These are phyloP conservation scores for Daldinia concentrica DNA, from an alignment of 495 filamentous ascomycete species.

Conservation along the genomic window DNA sequence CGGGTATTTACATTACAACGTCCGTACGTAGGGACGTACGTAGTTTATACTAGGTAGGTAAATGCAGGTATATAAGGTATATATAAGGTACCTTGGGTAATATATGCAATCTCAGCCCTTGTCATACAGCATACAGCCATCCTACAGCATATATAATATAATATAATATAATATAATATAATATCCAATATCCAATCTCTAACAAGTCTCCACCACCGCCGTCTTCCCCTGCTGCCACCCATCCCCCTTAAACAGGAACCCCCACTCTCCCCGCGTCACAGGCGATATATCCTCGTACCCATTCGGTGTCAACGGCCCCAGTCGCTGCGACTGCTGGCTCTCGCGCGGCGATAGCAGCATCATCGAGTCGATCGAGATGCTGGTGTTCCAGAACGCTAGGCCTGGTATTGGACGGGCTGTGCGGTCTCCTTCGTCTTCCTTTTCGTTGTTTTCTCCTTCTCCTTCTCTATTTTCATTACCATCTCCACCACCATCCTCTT, in stretches of 20 bases:
- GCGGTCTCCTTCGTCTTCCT: constrained; percentile 44
- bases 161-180: too few species aligned
- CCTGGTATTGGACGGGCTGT: constrained; percentile 50
- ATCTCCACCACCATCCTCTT: background rate
- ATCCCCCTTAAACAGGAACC: constrained; percentile 60
- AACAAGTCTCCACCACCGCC: constrained; percentile 54
- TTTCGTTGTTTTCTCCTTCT: background rate
- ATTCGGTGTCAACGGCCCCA: constrained; percentile 61
- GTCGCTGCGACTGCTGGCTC: constrained; percentile 23
- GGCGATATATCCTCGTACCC: constrained; percentile 64
- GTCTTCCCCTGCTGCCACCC: constrained; percentile 49
- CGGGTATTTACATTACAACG: background rate
- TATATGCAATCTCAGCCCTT: background rate
- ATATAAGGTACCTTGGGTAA: too few species aligned
- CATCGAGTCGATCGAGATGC: constrained; percentile 49
- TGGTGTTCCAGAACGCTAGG: constrained; percentile 40
- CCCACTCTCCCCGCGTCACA: constrained; percentile 64
- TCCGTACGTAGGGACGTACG: background rate
- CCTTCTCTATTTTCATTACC: background rate
- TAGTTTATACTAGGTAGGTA: background rate
- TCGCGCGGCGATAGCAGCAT: constrained; percentile 46
- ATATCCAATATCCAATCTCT: background rate
- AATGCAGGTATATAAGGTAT: background rate
- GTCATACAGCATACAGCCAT: too few species aligned
- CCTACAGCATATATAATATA: too few species aligned